Evolutionary conservation across 768 basidiomycete genomes (phyloP).

Genomic region (Rubroboletus satanas): DNA sequence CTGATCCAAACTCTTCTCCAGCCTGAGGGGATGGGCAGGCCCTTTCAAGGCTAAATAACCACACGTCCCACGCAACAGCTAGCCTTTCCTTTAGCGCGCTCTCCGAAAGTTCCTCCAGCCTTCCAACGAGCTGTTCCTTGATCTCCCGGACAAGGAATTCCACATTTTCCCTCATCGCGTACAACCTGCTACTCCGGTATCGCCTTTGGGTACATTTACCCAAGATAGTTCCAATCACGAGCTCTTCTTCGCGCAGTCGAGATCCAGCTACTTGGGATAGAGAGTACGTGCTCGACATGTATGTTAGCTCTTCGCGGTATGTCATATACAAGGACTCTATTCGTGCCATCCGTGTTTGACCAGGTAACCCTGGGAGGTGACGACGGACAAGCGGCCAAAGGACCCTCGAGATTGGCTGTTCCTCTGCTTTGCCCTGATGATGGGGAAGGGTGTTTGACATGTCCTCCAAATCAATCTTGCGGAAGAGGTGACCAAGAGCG

Average conservation of each 20-base stretch:
- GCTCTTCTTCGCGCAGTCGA: slow-evolving; percentile 65
- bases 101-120: slow-evolving; percentile 20
- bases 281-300: slow-evolving; percentile 66
- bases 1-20: slow-evolving; percentile 42
- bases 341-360: background rate
- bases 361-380: slow-evolving; percentile 12
- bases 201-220: slow-evolving; percentile 62
- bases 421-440: slow-evolving; percentile 13
- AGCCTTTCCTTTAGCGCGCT: slow-evolving; percentile 40
- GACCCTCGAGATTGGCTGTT: slow-evolving; percentile 31
- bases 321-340: slow-evolving; percentile 20
- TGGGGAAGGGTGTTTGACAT: slow-evolving; percentile 16
- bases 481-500: slow-evolving; percentile 70
- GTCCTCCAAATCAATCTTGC: slow-evolving; percentile 49
- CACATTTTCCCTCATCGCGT: slow-evolving; percentile 61
- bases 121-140: slow-evolving; percentile 36
- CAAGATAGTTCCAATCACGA: slow-evolving; percentile 71
- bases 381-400: slow-evolving; percentile 22
- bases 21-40: slow-evolving; percentile 15
- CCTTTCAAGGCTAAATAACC: slow-evolving; percentile 50
- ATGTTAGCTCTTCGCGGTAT: slow-evolving; percentile 64
- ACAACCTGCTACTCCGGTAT: slow-evolving; percentile 54
- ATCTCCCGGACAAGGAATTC: slow-evolving; percentile 49
- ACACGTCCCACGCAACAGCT: slow-evolving; percentile 59
- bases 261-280: slow-evolving; percentile 53